phyloP scores from a whole-genome alignment of 805 yeast genomes.

The Debaryomyces hansenii region DNA sequence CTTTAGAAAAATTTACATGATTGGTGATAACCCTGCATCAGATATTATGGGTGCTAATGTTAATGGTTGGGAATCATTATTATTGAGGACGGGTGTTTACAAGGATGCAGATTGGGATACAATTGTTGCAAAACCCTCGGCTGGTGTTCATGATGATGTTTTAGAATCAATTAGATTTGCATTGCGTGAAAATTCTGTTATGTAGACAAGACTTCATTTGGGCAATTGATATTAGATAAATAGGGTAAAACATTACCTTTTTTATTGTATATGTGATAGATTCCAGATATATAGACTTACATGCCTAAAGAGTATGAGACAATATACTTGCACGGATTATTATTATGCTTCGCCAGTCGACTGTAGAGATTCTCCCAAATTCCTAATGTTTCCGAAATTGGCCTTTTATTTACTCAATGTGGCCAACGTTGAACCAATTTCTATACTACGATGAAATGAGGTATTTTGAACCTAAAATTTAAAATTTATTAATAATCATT shows the following conservation, averaged over 20 bases:
- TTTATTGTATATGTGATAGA: no score
- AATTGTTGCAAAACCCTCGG: constrained; percentile 43
- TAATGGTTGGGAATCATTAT: constrained; percentile 85
- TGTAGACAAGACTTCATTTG: background rate
- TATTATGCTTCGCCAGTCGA: no score
- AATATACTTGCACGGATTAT: no score
- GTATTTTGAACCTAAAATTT: no score
- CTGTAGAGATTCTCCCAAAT: no score
- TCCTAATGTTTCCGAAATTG: no score
- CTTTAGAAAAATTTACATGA: constrained; percentile 76
- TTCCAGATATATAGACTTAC: background rate
- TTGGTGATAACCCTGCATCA: constrained; percentile 94
- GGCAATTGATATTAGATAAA: no score
- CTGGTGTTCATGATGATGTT: constrained; percentile 52
- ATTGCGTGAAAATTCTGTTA: constrained; percentile 4
- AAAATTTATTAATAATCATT: no score
- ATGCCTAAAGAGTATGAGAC: background rate
- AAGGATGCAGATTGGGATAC: constrained; percentile 52
- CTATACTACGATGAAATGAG: no score
- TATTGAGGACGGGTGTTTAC: constrained; percentile 88
- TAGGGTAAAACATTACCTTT: no score
- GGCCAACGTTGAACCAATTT: no score
- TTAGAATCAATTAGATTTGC: constrained; percentile 37
- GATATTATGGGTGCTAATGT: constrained; percentile 88
- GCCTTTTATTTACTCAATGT: no score